Evolutionary conservation across 106 monocot species (phyloP).

Genomic region (Dendrobium nobile): DNA sequence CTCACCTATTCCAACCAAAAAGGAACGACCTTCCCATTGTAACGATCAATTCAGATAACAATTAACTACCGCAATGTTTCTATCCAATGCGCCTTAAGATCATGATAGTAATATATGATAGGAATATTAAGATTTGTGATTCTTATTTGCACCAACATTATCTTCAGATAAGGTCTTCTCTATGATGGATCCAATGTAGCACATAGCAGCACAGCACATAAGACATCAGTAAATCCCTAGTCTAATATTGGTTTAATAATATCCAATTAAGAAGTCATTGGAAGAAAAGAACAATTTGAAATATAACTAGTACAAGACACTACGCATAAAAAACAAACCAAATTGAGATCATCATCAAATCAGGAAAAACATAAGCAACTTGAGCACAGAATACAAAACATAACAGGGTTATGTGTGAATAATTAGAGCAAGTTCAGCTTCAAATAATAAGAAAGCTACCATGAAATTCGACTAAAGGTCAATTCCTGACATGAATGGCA

Average conservation of each 20-base stretch:
- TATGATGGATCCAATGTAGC: not conserved
- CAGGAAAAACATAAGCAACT: too few relatives aligned
- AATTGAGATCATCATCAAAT: too few relatives aligned
- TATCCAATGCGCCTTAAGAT: not conserved
- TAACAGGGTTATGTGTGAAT: not conserved
- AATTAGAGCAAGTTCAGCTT: not conserved
- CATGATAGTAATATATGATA: not conserved
- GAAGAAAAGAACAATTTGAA: not conserved
- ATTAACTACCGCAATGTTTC: not conserved
- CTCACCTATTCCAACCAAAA: not conserved
- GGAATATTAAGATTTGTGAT: not conserved
- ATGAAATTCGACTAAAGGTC: not conserved
- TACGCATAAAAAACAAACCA: too few relatives aligned
- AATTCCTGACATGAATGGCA: not conserved
- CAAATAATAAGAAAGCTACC: not conserved
- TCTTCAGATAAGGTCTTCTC: not conserved
- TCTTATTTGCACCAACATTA: not conserved
- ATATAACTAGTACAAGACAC: not conserved
- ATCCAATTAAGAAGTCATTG: not conserved
- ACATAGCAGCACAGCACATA: not conserved
- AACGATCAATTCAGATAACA: not conserved
- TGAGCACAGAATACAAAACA: not conserved
- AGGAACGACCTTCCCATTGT: not conserved
- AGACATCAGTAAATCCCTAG: not conserved
- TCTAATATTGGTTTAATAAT: not conserved